Evolutionary conservation across 345 rosid genomes (phyloP).

Genomic region (Murraya paniculata): DNA sequence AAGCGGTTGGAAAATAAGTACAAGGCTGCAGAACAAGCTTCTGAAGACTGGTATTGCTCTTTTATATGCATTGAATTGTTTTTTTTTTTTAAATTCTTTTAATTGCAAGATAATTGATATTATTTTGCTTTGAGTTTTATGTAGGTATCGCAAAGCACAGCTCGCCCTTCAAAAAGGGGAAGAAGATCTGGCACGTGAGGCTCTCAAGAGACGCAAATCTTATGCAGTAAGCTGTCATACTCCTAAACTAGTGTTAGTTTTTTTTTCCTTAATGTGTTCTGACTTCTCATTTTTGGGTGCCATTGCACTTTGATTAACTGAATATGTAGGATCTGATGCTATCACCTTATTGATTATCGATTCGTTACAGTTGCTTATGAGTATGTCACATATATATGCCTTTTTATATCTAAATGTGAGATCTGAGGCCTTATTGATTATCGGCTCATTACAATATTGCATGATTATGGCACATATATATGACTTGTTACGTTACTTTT

Average conservation of each 20-base stretch:
- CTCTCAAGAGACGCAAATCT: constrained; percentile 78
- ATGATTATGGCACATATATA: not conserved
- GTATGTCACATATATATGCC: not conserved
- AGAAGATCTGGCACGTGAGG: constrained; percentile 88
- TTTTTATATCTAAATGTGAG: not conserved
- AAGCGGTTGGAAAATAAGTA: constrained; percentile 72
- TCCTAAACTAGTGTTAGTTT: not conserved
- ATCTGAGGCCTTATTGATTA: not conserved
- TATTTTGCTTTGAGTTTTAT: constrained; percentile 7
- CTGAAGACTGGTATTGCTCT: constrained; percentile 62
- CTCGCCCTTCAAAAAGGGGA: constrained; percentile 78
- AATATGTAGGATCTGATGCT: not conserved
- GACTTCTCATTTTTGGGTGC: not conserved
- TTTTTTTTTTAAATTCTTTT: constrained; percentile 6
- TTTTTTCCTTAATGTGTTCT: not conserved
- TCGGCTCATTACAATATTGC: not conserved
- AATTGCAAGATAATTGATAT: not conserved
- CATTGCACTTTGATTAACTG: not conserved
- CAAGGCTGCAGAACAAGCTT: constrained; percentile 66
- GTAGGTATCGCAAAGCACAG: constrained; percentile 78
- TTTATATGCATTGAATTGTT: not conserved
- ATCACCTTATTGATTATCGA: not conserved
- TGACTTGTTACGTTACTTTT: not conserved
- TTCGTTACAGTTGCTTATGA: not conserved
- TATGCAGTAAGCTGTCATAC: constrained; percentile 49